These are phyloP conservation scores for Coemansia sp. DNA, from an alignment of 192 early-diverging fungal genomes.

Conservation along the genomic window DNA sequence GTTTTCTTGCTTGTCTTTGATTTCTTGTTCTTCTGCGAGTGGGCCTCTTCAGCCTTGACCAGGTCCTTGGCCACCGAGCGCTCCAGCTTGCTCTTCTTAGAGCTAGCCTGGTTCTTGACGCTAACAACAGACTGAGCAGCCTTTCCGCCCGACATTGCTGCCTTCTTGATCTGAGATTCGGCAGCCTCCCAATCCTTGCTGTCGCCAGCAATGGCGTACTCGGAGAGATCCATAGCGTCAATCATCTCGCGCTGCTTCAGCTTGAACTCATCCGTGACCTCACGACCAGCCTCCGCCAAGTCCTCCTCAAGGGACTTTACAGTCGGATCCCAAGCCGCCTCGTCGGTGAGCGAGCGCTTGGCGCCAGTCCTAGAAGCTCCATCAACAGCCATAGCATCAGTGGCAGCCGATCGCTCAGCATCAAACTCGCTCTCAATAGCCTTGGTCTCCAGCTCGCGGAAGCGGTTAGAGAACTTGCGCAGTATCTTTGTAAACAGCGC, in stretches of 20 bases:
- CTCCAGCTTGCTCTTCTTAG: constrained; percentile 55
- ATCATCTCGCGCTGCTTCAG: constrained; percentile 79
- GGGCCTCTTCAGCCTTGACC: constrained; percentile 31
- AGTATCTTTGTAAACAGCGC: constrained; percentile 94
- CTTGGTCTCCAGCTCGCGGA: constrained; percentile 58
- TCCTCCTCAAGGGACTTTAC: constrained; percentile 77
- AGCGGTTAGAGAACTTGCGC: constrained; percentile 75
- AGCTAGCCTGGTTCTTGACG: constrained; percentile 62
- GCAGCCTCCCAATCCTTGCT: constrained; percentile 75
- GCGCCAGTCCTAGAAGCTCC: constrained; percentile 21
- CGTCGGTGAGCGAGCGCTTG: constrained; percentile 57
- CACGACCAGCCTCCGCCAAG: constrained; percentile 76
- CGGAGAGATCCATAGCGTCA: constrained; percentile 67
- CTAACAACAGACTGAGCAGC: constrained; percentile 61
- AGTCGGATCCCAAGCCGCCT: constrained; percentile 84
- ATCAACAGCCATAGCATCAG: background rate
- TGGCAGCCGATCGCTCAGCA: constrained; percentile 7
- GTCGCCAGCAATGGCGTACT: constrained; percentile 72
- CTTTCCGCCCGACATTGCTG: constrained; percentile 18
- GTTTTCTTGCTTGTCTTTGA: constrained; percentile 50
- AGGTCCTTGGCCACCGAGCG: constrained; percentile 22
- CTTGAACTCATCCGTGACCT: constrained; percentile 63
- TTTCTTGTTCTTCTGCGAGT: constrained; percentile 34
- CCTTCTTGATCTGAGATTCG: constrained; percentile 65
- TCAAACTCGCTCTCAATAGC: constrained; percentile 34